Evolutionary conservation across 2,329 filamentous ascomycete genomes (phyloP).

Genomic region (Teratosphaeriaceae sp.): DNA sequence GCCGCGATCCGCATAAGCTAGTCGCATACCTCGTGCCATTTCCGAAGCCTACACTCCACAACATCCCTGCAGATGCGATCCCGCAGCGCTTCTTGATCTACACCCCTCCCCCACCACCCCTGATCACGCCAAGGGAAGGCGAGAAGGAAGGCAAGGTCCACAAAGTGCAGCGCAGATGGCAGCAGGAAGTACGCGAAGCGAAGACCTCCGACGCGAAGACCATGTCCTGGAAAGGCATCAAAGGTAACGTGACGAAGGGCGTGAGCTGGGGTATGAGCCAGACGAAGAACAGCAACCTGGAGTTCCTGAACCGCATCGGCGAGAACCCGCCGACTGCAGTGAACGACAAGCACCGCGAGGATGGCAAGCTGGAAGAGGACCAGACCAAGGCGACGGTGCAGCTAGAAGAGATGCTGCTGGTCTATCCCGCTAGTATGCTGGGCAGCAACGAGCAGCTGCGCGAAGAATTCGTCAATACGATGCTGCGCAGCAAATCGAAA

Average conservation of each 20-base stretch:
- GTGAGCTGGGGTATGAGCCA: conserved; percentile 36
- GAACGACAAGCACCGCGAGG: conserved; percentile 22
- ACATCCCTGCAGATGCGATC: conserved; percentile 26
- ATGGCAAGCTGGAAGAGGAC: conserved; percentile 25
- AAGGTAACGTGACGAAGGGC: conserved; percentile 34
- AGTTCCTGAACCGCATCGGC: conserved; percentile 38
- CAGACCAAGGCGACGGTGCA: conserved; percentile 31
- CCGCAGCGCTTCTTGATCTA: conserved; percentile 40
- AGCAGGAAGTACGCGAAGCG: conserved; percentile 39
- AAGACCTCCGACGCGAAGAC: conserved; percentile 36
- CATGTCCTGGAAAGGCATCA: conserved; percentile 37
- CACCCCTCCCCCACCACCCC: conserved; percentile 38
- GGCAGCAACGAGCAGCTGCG: conserved; percentile 29
- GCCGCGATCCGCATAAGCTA: conserved; percentile 36
- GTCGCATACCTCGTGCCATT: conserved; percentile 40
- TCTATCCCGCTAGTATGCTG: conserved; percentile 32
- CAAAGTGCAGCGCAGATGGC: conserved; percentile 41
- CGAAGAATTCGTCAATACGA: conserved; percentile 36
- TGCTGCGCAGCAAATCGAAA: conserved; percentile 36
- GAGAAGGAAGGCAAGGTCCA: conserved; percentile 38
- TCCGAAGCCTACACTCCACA: conserved; percentile 31
- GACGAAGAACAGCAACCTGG: conserved; percentile 37
- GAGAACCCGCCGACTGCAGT: conserved; percentile 15
- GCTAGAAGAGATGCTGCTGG: conserved; percentile 36
- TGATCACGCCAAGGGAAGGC: conserved; percentile 34